Percentiles rank a stretch among this genome's conserved stretches.
Evolutionary conservation across 2,329 filamentous ascomycete species (phyloP).

Genomic region (Diplodia corticola): DNA sequence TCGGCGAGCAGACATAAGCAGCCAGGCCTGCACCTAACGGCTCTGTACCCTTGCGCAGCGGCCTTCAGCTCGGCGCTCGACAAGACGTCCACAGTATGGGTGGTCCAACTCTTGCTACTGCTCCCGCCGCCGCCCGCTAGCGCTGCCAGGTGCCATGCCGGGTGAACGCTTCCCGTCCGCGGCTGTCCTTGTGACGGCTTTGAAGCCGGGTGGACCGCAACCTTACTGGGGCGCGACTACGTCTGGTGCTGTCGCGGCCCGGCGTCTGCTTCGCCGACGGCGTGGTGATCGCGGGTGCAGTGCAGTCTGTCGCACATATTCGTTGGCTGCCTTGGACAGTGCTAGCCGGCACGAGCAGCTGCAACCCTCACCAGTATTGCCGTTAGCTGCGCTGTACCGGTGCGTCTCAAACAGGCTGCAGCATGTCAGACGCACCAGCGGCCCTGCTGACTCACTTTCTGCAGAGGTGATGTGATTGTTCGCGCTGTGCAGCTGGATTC

Average conservation of each 20-base stretch:
- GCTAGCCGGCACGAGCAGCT: constrained; percentile 2
- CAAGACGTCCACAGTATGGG: background rate
- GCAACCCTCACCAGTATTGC: background rate
- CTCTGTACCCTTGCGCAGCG: background rate
- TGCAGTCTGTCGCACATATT: background rate
- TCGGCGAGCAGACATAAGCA: constrained; percentile 4
- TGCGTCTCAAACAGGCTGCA: constrained; percentile 3
- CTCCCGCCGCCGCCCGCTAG: background rate
- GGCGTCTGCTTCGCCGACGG: background rate
- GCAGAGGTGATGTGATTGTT: background rate
- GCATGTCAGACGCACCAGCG: background rate
- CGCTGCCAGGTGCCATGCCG: background rate
- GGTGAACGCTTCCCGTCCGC: constrained; percentile 1
- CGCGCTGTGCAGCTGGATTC: background rate
- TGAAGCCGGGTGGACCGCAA: background rate
- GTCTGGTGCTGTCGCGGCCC: background rate
- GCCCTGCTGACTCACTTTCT: constrained; percentile 4
- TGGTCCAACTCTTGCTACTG: background rate
- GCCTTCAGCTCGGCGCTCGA: background rate
- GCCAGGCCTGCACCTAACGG: background rate
- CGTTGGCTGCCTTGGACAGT: background rate
- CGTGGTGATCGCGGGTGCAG: background rate
- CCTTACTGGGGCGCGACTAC: background rate
- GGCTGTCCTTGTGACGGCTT: constrained; percentile 2
- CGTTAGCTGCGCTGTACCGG: background rate